These are phyloP conservation scores for Eucalyptus regnans DNA, from an alignment of 345 rosid genomes.

Conservation along the genomic window DNA sequence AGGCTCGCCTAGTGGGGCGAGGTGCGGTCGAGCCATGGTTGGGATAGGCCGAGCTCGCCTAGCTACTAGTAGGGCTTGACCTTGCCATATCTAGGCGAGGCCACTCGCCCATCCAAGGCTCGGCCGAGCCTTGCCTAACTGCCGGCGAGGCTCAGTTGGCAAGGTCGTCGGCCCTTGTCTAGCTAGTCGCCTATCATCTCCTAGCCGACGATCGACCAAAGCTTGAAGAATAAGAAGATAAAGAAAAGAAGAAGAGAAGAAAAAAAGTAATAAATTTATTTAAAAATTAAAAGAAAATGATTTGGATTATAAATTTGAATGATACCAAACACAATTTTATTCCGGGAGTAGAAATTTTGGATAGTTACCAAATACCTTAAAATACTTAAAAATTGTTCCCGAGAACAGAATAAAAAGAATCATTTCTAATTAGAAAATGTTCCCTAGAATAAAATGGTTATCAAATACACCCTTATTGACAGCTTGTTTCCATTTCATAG, in stretches of 20 bases:
- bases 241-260: no score
- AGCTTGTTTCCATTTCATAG: neutral
- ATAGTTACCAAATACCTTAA: fast-evolving
- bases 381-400: no score
- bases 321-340: no score
- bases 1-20: fast-evolving
- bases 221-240: no score
- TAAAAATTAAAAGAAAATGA: no score
- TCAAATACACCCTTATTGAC: fast-evolving
- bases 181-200: no score
- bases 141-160: fast-evolving
- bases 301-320: no score
- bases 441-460: fast-evolving
- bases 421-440: fast-evolving
- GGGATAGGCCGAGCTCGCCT: fast-evolving
- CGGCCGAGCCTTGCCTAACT: fast-evolving
- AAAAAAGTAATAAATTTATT: no score
- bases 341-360: fast-evolving
- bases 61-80: no score
- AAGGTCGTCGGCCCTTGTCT: fast-evolving
- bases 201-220: fast-evolving
- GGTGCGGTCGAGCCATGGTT: no score
- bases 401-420: no score
- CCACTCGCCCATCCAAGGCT: no score
- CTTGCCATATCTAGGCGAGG: fast-evolving